Evolutionary conservation across 1,139 yeast species (phyloP), one percentile per base, ranked within the genome.

Genomic region (Zhuliangozyma parablackwelliae): DNA sequence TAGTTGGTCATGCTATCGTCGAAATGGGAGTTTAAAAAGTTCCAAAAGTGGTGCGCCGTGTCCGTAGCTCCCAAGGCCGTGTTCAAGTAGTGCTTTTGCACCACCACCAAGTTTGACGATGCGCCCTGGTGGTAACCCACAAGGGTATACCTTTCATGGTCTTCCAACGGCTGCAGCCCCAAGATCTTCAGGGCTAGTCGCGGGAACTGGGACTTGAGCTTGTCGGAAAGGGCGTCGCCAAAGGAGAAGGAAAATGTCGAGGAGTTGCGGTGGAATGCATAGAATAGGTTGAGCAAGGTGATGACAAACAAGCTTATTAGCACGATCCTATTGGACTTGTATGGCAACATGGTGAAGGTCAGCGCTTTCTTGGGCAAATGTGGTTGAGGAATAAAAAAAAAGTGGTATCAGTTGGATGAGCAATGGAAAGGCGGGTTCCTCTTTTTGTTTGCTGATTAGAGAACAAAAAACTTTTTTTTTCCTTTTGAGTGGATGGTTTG

Each of bases 111-210:
- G 25, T 41, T 41, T 16, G 49, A 42, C n/a, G 39, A 31, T 11
- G 34, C 29, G 37, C 50, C 54, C 26, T 46, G 45, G 30, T 45
- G 50, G 36, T 53, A 53, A 2, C 53, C 53, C 11, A 41, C 34
- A 20, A 45, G 28, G 5, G 49, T 39, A 30, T 45, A 42, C 16
- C 29, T 28, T 27, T 42, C 45, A 10, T 39, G 29, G 9, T 32
- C 29, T 21, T 21, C 32, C 30, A 32, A 26, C 10, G 29, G 30
- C 10, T 30, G 26, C 23, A 31, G 34, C 8, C 24, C 13, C 10
- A 27, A 10, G 16, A 33, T 3, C 7, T 9, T 12, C 20, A 30
- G 25, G 3, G 37, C 33, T 9, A 29, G 29, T 29, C 33, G 31
- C 16, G 34, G 34, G 31, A 33, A 32, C 2, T 41, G 30, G 20